Evolutionary conservation across 805 yeast genomes (phyloP).

Genomic region (Zygotorulaspora sp.): DNA sequence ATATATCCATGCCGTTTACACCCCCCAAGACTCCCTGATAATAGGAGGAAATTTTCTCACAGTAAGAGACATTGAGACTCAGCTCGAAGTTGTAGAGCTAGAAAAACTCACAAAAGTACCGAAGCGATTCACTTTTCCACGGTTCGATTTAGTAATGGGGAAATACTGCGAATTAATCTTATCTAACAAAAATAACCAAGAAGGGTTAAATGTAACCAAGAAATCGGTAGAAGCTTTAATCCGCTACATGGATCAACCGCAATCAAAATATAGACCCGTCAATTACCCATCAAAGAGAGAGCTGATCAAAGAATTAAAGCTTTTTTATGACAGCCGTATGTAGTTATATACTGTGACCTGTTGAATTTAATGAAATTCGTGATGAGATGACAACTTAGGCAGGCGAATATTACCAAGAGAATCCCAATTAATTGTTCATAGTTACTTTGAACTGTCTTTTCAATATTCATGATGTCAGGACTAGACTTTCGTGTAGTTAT

Average conservation of each 20-base stretch:
- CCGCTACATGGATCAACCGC: slow-evolving; percentile 14
- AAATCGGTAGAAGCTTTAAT: slow-evolving; percentile 13
- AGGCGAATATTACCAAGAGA: no score
- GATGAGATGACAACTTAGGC: slow-evolving; percentile 1
- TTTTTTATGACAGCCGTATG: slow-evolving; percentile 2
- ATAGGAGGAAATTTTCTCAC: slow-evolving; percentile 88
- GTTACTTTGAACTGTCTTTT: no score
- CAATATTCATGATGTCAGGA: slow-evolving; percentile 6
- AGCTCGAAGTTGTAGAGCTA: slow-evolving; percentile 54
- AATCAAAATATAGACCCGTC: slow-evolving; percentile 19
- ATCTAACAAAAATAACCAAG: neutral
- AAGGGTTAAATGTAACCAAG: slow-evolving; percentile 2
- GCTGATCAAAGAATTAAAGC: slow-evolving; percentile 12
- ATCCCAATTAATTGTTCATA: no score
- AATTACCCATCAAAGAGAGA: slow-evolving; percentile 16
- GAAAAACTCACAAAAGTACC: slow-evolving; percentile 72
- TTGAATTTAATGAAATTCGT: neutral
- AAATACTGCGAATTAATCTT: slow-evolving; percentile 22
- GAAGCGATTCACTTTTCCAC: slow-evolving; percentile 70
- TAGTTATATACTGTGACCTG: neutral
- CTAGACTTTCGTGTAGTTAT: slow-evolving; percentile 12
- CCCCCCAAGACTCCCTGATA: slow-evolving; percentile 75
- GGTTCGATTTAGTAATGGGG: slow-evolving; percentile 57
- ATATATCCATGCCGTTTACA: slow-evolving; percentile 88
- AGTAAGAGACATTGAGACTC: slow-evolving; percentile 54